Percentiles rank a stretch among this genome's conserved stretches.
Conservation (phyloP, 208 protist genomes). For the Crithidia mellificae region DNA sequence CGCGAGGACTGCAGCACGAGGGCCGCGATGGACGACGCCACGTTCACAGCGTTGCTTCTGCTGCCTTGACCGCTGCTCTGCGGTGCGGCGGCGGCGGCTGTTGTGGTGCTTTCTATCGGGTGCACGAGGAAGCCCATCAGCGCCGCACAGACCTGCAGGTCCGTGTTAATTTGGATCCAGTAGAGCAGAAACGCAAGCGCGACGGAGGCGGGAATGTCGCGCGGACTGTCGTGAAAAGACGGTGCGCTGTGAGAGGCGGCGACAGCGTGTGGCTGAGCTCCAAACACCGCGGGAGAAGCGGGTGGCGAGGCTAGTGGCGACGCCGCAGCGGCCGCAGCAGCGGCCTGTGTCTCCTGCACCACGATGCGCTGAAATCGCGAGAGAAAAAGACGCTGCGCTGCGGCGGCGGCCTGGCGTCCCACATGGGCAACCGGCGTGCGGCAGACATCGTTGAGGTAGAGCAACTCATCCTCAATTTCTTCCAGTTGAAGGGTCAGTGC, state of each 20-base stretch:
- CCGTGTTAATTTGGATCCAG: constrained; percentile 34
- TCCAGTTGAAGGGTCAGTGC: constrained; percentile 37
- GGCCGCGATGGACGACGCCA: constrained; percentile 4
- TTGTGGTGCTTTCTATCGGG: not conserved
- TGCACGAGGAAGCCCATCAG: constrained; percentile 25
- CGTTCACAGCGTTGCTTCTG: not conserved
- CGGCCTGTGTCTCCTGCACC: constrained; percentile 1
- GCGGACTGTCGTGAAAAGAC: not conserved
- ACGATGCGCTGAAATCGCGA: constrained; percentile 23
- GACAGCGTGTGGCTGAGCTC: not conserved
- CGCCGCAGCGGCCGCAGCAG: not conserved
- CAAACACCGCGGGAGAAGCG: not conserved
- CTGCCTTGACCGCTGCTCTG: not conserved
- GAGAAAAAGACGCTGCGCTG: constrained; percentile 33
- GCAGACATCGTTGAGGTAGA: constrained; percentile 86
- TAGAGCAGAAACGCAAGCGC: constrained; percentile 30
- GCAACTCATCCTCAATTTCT: constrained; percentile 80
- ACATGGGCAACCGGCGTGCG: constrained; percentile 35
- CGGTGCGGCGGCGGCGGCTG: not conserved
- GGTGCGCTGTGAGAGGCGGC: not conserved
- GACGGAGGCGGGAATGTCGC: constrained; percentile 17
- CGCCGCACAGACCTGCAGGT: constrained; percentile 17
- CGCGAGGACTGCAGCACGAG: constrained; percentile 33
- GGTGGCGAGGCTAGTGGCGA: not conserved
- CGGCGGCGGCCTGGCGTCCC: constrained; percentile 8